Evolutionary conservation across 805 yeast species (phyloP).

Genomic region (Metschnikowia corniflorae): DNA sequence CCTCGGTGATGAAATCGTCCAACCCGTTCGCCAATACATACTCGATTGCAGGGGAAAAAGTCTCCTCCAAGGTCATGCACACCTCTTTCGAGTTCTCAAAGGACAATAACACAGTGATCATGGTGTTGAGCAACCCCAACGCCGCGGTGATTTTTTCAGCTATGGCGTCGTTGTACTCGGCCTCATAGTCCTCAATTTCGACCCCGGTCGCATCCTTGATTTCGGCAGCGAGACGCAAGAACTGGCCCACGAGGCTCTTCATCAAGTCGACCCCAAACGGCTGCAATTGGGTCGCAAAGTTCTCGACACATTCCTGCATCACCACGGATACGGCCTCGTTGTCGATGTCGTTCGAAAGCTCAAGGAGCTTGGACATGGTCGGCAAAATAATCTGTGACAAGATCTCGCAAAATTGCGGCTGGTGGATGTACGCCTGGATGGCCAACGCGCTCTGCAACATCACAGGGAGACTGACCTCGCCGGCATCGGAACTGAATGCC

Average conservation of each 20-base stretch:
- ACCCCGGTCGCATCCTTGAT: slow-evolving; percentile 50
- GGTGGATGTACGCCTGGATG: slow-evolving; percentile 69
- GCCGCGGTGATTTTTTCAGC: slow-evolving; percentile 82
- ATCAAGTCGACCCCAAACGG: slow-evolving; percentile 28
- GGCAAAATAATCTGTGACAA: slow-evolving; percentile 68
- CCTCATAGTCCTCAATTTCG: slow-evolving; percentile 28
- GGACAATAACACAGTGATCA: slow-evolving; percentile 75
- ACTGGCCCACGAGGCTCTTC: slow-evolving; percentile 26
- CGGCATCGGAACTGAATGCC: slow-evolving; percentile 25
- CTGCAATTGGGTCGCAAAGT: slow-evolving; percentile 75
- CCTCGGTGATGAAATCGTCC: slow-evolving; percentile 72
- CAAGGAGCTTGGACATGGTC: slow-evolving; percentile 75
- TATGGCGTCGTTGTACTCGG: slow-evolving; percentile 25
- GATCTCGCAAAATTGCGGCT: slow-evolving; percentile 64
- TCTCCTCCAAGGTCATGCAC: slow-evolving; percentile 60
- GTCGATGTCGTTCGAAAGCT: slow-evolving; percentile 75
- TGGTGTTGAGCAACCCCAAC: slow-evolving; percentile 73
- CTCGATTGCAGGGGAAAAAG: slow-evolving; percentile 65
- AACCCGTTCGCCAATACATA: slow-evolving; percentile 62
- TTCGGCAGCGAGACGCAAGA: slow-evolving; percentile 29
- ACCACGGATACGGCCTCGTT: slow-evolving; percentile 84
- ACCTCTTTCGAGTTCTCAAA: slow-evolving; percentile 76
- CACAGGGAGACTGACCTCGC: slow-evolving; percentile 54
- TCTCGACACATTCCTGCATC: slow-evolving; percentile 93
- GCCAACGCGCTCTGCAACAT: slow-evolving; percentile 83